Base-by-base conservation (phyloP, 768 basidiomycete genomes). In the Mycena vitilis region DNA sequence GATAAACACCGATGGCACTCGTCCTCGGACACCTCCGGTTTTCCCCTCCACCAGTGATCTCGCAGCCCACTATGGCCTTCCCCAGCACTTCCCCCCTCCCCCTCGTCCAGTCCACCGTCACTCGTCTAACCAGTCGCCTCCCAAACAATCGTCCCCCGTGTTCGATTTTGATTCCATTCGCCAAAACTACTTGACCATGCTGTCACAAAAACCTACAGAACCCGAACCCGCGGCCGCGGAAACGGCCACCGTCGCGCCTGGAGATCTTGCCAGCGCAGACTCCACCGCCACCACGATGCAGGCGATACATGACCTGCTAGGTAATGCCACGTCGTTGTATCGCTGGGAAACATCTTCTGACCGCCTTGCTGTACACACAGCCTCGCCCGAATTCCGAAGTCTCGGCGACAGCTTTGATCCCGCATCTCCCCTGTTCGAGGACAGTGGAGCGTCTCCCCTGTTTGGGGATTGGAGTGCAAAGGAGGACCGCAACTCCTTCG, bases 11-110 rank as follows among this genome's bases (percentile, higher is more conserved):
- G 75, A 78, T 66, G 78, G 80, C 74, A 77, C 80, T 77, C 89
- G 90, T 92, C 91, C 82, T 79, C 81, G 88, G 90, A 91, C 92
- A 82, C 83, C 82, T 65, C 83, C 84, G 81, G 86, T 92, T 73
- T 92, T 91, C 75, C 79, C 82, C 74, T 86, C 87, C 78, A 81
- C 89, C 61, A 85, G 86, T 80, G 92, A 91, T 81, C 82, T 91
- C 64, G 89, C 91, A 74, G 84, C 88, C 75, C 92, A 92, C 66
- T 89, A 93, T 92, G 92, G 91, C 80, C 88, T 93, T 76, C 92
- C 92, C 68, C 86, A 88, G 72, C 86, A 83, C 70, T 79, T 94
- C 55, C 92, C 92, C 53, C 88, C 87, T 60, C 87, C 88, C 63
- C 92, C 92, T 68, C 85, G 87, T 61, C 87, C 88, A 77, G 83